Conservation (phyloP, 495 filamentous ascomycete species). For the Opeltia flavorubescens region DNA sequence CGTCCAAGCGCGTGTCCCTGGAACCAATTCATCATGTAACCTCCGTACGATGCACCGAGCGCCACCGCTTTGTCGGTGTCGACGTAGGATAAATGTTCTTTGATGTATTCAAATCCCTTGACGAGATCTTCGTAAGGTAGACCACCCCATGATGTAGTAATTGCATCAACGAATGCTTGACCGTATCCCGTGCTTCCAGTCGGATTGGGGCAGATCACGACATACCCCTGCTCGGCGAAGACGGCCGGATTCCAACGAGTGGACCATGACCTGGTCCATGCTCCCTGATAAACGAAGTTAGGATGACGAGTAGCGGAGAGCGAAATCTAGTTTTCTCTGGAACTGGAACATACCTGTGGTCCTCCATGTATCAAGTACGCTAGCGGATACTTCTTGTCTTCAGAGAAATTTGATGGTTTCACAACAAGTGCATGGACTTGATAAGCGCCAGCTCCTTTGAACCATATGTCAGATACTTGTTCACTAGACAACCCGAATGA, state of each 20-base stretch:
- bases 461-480: constrained; percentile 62
- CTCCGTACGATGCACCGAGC: constrained; percentile 74
- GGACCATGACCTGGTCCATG: constrained; percentile 73
- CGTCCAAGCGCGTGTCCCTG: constrained; percentile 34
- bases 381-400: constrained; percentile 62
- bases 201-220: constrained; percentile 78
- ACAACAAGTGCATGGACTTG: constrained; percentile 67
- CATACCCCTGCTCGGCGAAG: constrained; percentile 78
- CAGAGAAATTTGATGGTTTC: constrained; percentile 66
- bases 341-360: constrained; percentile 49
- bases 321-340: no score
- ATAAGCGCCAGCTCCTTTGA: constrained; percentile 42
- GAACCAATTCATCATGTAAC: constrained; percentile 67
- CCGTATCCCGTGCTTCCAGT: constrained; percentile 81
- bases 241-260: constrained; percentile 86
- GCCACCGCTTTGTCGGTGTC: constrained; percentile 68
- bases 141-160: constrained; percentile 66
- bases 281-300: constrained; percentile 31
- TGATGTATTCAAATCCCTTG: constrained; percentile 63
- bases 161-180: constrained; percentile 63
- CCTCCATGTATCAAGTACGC: constrained; percentile 80
- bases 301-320: not conserved
- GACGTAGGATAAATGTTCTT: constrained; percentile 55
- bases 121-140: constrained; percentile 69
- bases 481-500: constrained; percentile 50